phyloP scores from a whole-genome alignment of 2,329 filamentous ascomycete species.

The Fusarium virguliforme region DNA sequence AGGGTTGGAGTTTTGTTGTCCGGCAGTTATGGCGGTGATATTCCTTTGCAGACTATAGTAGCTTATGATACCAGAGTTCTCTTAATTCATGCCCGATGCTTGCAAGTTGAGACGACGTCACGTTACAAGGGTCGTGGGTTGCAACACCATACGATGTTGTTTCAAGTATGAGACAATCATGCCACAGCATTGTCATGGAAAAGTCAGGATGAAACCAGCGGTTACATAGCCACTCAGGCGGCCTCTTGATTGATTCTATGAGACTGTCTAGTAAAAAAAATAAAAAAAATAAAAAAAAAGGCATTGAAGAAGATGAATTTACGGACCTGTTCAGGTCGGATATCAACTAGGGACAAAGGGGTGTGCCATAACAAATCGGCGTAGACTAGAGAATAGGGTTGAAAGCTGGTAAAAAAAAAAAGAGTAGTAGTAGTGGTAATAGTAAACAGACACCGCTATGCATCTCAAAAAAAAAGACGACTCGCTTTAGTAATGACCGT shows the following conservation, averaged over 20 bases:
- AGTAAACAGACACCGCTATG: conserved; percentile 42
- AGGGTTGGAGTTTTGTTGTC: conserved; percentile 25
- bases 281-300: background rate
- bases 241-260: conserved; percentile 38
- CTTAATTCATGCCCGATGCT: conserved; percentile 17
- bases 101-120: conserved; percentile 25
- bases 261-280: conserved; percentile 28
- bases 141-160: conserved; percentile 35
- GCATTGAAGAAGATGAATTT: conserved; percentile 41
- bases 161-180: conserved; percentile 42
- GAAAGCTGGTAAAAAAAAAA: conserved; percentile 8
- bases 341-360: conserved; percentile 45
- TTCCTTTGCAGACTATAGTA: conserved; percentile 26
- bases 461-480: conserved; percentile 40
- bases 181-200: conserved; percentile 18
- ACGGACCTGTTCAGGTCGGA: conserved; percentile 42
- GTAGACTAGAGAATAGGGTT: conserved; percentile 43
- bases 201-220: conserved; percentile 16
- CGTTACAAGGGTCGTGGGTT: conserved; percentile 38
- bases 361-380: conserved; percentile 42
- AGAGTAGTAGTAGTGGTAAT: conserved; percentile 14
- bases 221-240: conserved; percentile 28
- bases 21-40: conserved; percentile 14
- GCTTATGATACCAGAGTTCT: conserved; percentile 44
- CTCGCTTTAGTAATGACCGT: conserved; percentile 30